phyloP scores from a whole-genome alignment of 352 stramenopile species.

The Pythium myriotylum region DNA sequence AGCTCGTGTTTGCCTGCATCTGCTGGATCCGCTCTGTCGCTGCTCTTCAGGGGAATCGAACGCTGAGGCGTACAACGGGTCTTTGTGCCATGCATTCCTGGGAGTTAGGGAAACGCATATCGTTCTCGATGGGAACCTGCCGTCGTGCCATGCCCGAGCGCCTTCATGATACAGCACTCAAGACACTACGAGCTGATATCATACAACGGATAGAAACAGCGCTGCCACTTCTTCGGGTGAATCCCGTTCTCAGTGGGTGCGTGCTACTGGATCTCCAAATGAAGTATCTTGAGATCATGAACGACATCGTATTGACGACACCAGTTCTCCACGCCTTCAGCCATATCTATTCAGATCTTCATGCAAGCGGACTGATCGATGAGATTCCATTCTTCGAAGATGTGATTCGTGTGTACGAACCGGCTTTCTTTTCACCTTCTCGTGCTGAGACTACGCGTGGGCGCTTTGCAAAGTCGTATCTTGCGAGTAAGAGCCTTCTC shows the following conservation, averaged over 20 bases:
- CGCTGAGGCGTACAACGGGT: slow-evolving; percentile 26
- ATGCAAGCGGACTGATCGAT: slow-evolving; percentile 13
- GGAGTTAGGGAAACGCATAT: slow-evolving; percentile 12
- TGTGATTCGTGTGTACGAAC: slow-evolving; percentile 26
- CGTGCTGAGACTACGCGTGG: slow-evolving; percentile 24
- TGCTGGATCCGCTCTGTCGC: slow-evolving; percentile 37
- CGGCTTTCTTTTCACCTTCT: slow-evolving; percentile 38
- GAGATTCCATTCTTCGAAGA: slow-evolving; percentile 37
- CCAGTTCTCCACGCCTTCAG: slow-evolving; percentile 29
- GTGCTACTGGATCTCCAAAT: slow-evolving; percentile 33
- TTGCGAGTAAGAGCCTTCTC: too few species aligned
- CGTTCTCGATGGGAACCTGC: too few species aligned
- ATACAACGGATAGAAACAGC: slow-evolving; percentile 4
- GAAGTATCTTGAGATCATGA: slow-evolving; percentile 27
- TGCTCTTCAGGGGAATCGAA: slow-evolving; percentile 28
- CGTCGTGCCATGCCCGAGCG: too few species aligned
- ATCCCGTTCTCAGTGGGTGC: slow-evolving; percentile 32
- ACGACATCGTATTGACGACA: too few species aligned
- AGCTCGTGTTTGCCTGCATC: slow-evolving; percentile 31
- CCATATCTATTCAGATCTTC: slow-evolving; percentile 31
- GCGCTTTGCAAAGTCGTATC: slow-evolving; percentile 27
- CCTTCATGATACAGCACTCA: background rate
- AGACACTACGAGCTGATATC: too few species aligned
- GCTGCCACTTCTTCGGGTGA: slow-evolving; percentile 17
- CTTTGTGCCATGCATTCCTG: slow-evolving; percentile 26